A percentile compares a stretch with the other conserved stretches of the same genome.
Conservation (phyloP, 2,329 filamentous ascomycete genomes). For the Ophiocordyceps robertsii region DNA sequence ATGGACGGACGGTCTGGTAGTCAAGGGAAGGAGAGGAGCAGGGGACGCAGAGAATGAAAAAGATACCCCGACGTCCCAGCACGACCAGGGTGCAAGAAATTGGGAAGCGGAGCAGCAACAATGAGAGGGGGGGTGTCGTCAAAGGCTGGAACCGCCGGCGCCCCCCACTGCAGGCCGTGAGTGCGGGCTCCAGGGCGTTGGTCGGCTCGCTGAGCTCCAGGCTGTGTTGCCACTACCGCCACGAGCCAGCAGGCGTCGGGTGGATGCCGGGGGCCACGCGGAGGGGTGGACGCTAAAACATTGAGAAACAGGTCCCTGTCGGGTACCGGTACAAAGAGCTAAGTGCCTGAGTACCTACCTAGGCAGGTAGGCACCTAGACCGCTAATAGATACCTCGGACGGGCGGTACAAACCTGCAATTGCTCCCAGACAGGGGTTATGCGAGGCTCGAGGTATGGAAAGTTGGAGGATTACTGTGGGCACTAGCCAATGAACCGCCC, state of each 20-base stretch:
- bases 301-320: no score
- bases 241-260: neutral
- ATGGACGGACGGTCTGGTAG: neutral
- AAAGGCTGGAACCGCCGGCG: neutral
- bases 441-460: no score
- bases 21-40: neutral
- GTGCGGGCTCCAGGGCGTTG: neutral
- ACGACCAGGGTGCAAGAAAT: conserved; percentile 4
- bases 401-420: no score
- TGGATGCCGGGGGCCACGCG: neutral
- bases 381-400: no score
- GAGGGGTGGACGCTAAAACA: neutral
- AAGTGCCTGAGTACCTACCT: no score
- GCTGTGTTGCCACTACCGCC: neutral
- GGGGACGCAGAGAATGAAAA: neutral
- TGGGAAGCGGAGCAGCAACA: conserved; percentile 2
- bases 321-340: no score
- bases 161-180: neutral
- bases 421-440: no score
- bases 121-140: neutral
- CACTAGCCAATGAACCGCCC: no score
- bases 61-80: neutral
- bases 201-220: neutral
- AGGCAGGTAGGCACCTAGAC: no score
- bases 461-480: no score